Conservation (phyloP, 805 yeast genomes). For the Metschnikowia henanensis region DNA sequence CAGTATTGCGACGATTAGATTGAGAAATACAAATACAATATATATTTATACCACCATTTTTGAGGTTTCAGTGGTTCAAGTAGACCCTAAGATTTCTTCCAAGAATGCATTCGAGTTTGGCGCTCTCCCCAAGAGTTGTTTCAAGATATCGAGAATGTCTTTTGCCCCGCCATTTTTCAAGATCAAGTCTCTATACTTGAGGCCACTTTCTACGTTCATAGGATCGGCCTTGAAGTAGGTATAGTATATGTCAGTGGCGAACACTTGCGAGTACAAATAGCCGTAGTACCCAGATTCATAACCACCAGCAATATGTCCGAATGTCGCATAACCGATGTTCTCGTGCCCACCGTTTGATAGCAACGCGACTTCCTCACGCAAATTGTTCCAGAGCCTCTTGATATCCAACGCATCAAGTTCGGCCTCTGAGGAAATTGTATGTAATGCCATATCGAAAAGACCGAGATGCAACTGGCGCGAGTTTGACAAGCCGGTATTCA, state of each 20-base stretch:
- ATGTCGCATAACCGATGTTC: constrained; percentile 72
- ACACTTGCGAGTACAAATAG: constrained; percentile 82
- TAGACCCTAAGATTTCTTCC: constrained; percentile 45
- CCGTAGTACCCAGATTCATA: constrained; percentile 88
- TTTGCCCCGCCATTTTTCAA: constrained; percentile 71
- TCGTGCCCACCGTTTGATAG: constrained; percentile 52
- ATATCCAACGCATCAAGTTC: constrained; percentile 50
- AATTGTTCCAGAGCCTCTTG: constrained; percentile 58
- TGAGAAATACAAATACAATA: background rate
- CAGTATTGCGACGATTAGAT: background rate
- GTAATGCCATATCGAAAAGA: constrained; percentile 72
- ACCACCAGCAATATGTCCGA: constrained; percentile 80
- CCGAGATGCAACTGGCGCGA: constrained; percentile 81
- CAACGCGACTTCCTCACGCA: constrained; percentile 62
- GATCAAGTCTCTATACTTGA: constrained; percentile 66
- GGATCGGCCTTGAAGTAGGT: constrained; percentile 68
- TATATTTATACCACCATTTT: background rate
- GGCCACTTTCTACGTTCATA: constrained; percentile 59
- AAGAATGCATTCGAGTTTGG: constrained; percentile 76
- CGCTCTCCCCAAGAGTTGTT: constrained; percentile 70
- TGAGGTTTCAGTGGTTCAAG: background rate
- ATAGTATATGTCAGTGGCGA: constrained; percentile 81
- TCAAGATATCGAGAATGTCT: constrained; percentile 65
- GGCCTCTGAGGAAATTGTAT: constrained; percentile 45
- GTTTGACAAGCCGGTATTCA: constrained; percentile 69